Evolutionary conservation across 2,329 filamentous ascomycete species (phyloP).

Genomic region (Cyphellophora attinorum): DNA sequence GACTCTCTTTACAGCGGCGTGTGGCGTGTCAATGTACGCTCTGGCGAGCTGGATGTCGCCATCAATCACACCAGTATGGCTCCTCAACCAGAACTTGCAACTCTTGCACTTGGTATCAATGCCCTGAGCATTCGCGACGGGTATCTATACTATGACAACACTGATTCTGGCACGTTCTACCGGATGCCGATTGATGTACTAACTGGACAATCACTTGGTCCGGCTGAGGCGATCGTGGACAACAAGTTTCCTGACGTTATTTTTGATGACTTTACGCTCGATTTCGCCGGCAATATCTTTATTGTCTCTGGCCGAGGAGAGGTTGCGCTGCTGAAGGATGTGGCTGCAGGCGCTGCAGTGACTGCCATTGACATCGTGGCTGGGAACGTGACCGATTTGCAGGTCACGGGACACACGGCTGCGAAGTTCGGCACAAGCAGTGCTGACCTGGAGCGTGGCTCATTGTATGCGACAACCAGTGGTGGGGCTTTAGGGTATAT

Average conservation of each 20-base stretch:
- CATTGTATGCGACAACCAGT: constrained; percentile 7
- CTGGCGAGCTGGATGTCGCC: too few relatives aligned
- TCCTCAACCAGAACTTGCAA: too few relatives aligned
- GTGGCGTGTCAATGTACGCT: constrained; percentile 11
- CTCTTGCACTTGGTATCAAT: constrained; percentile 18
- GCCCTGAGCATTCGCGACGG: constrained; percentile 13
- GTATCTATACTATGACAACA: constrained; percentile 20
- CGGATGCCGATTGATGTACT: constrained; percentile 7
- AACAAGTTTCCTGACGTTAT: constrained; percentile 2
- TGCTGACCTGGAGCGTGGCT: constrained; percentile 7
- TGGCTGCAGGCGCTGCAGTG: background rate
- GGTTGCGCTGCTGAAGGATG: background rate
- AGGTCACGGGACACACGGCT: constrained; percentile 4
- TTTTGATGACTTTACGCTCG: constrained; percentile 10
- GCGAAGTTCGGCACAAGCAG: constrained; percentile 7
- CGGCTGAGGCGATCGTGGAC: constrained; percentile 4
- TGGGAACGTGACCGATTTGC: constrained; percentile 2
- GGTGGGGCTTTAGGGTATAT: constrained; percentile 6
- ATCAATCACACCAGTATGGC: too few relatives aligned
- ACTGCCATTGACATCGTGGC: constrained; percentile 1
- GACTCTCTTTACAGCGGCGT: constrained; percentile 10
- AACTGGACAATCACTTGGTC: constrained; percentile 6
- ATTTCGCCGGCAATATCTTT: constrained; percentile 8
- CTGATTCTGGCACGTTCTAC: constrained; percentile 7
- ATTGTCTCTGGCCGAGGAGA: constrained; percentile 1